Evolutionary conservation across 73 alveolate species (phyloP).

Genomic region (Tetrahymena elliotti): DNA sequence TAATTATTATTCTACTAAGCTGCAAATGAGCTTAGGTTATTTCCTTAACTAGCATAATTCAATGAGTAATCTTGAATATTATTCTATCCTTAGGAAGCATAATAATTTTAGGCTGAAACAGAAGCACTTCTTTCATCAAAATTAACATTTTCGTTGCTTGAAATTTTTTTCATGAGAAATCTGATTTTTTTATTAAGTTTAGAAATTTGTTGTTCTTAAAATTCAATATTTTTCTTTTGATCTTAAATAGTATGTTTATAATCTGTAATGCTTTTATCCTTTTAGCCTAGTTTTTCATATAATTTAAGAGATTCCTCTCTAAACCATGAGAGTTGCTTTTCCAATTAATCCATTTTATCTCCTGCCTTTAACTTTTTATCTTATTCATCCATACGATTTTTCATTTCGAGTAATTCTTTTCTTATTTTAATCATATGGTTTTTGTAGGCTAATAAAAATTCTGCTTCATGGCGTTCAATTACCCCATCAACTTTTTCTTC

Average conservation of each 20-base stretch:
- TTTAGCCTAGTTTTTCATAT: constrained; percentile 9
- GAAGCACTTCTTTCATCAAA: constrained; percentile 13
- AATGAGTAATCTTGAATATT: neutral
- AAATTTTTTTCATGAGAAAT: neutral
- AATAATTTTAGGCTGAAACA: neutral
- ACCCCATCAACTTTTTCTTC: neutral
- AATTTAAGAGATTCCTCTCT: constrained; percentile 5
- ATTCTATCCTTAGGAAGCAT: neutral
- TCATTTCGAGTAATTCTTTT: constrained; percentile 14
- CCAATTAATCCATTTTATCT: constrained; percentile 9
- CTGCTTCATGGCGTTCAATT: constrained; percentile 12
- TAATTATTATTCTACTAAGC: neutral
- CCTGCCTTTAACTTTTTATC: neutral
- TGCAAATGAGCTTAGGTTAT: neutral
- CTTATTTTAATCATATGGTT: constrained; percentile 15
- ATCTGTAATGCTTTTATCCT: constrained; percentile 6
- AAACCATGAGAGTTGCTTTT: neutral
- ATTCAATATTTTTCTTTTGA: neutral
- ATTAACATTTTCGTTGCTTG: neutral
- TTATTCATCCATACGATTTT: constrained; percentile 1
- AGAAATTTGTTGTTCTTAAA: constrained; percentile 7
- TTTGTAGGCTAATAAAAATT: constrained; percentile 9
- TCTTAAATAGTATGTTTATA: neutral
- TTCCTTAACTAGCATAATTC: neutral
- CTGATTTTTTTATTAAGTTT: constrained; percentile 5